Evolutionary conservation across 176 grass and related monocot genomes (phyloP).

Genomic region (sorghum (Sorghum bicolor)): Sorghum_bicolor_NCBIv3 NC_012874.2:54666501-54667000

Average conservation of each 20-base stretch:
- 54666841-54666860: slow-evolving; percentile 2
- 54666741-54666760: not conserved
- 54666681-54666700: too few species aligned
- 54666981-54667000: slow-evolving; percentile 16
- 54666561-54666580: too few species aligned
- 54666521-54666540: too few species aligned
- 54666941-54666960: not conserved
- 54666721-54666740: too few species aligned
- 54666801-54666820: not conserved
- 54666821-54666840: not conserved
- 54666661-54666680: too few species aligned
- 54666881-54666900: slow-evolving; percentile 4
- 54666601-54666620: too few species aligned
- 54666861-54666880: slow-evolving; percentile 28
- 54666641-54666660: too few species aligned
- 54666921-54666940: not conserved
- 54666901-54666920: not conserved
- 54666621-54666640: too few species aligned
- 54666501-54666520: too few species aligned
- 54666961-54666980: not conserved
- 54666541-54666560: too few species aligned
- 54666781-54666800: not conserved
- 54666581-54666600: too few species aligned
- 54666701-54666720: too few species aligned
- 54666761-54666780: not conserved